Conservation (phyloP, 2,329 filamentous ascomycete genomes). For the Cryphonectria parasitica region DNA sequence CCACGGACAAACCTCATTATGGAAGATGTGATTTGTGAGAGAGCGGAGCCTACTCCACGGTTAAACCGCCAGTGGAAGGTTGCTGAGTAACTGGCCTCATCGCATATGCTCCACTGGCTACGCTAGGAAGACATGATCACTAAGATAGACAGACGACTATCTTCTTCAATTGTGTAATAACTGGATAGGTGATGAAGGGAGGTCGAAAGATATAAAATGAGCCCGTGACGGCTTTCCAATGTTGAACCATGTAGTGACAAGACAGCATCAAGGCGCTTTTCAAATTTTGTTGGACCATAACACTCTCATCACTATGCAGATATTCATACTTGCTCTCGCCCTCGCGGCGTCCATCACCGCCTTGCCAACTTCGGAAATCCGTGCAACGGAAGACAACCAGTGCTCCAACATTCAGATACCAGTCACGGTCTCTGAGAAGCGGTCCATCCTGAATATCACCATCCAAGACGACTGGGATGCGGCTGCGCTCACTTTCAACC, state of each 20-base stretch:
- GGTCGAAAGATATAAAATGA: background rate
- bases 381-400: background rate
- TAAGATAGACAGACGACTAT: background rate
- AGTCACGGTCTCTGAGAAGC: constrained; percentile 34
- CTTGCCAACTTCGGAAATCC: constrained; percentile 20
- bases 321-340: background rate
- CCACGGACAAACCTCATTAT: background rate
- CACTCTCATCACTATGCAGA: constrained; percentile 1
- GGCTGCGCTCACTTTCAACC: constrained; percentile 35
- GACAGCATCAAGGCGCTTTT: background rate
- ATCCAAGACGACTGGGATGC: constrained; percentile 38
- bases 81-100: constrained; percentile 9
- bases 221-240: background rate
- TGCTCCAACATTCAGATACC: constrained; percentile 37
- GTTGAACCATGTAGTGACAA: too few relatives aligned
- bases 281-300: background rate
- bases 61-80: background rate
- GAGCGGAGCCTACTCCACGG: background rate
- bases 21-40: constrained; percentile 7
- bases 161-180: background rate
- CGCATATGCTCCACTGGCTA: background rate
- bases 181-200: background rate
- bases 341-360: constrained; percentile 17
- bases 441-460: constrained; percentile 35
- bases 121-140: background rate